phyloP scores from a whole-genome alignment of 2,329 filamentous ascomycete species.

The Fusarium sp. region DNA sequence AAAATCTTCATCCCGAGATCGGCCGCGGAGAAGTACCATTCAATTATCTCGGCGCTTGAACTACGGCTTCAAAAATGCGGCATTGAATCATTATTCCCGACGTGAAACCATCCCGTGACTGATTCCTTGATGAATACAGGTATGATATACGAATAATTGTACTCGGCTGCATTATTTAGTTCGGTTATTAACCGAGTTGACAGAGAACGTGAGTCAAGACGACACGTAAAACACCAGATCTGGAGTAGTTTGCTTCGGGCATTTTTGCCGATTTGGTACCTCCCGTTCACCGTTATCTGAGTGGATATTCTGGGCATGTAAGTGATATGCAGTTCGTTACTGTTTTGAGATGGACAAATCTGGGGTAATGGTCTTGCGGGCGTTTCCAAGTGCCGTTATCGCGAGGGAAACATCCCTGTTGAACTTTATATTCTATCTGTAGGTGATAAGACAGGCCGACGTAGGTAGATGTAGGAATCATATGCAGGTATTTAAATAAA shows the following conservation, averaged over 20 bases:
- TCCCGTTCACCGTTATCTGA: constrained; percentile 8
- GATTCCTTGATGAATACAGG: not conserved
- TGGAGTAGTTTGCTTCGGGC: not conserved
- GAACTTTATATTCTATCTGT: not conserved
- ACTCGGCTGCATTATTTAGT: not conserved
- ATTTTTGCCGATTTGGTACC: not conserved
- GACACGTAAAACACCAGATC: constrained; percentile 30
- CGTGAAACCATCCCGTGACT: not conserved
- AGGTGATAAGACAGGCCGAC: not conserved
- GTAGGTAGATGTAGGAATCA: not conserved
- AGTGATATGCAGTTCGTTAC: constrained; percentile 10
- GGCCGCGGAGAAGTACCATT: not conserved
- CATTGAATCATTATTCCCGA: not conserved
- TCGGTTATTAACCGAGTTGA: not conserved
- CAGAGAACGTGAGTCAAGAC: constrained; percentile 22
- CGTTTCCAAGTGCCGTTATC: constrained; percentile 30
- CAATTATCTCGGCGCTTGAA: not conserved
- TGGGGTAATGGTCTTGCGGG: constrained; percentile 26
- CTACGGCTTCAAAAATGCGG: not conserved
- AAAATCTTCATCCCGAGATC: not conserved
- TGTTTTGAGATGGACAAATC: constrained; percentile 16
- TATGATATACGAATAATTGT: not conserved
- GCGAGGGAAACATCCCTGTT: not conserved
- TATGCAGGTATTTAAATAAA: constrained; percentile 18
- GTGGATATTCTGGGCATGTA: not conserved